Base-by-base conservation (phyloP, 2,329 filamentous ascomycete genomes). In the Monosporascus sp. region DNA sequence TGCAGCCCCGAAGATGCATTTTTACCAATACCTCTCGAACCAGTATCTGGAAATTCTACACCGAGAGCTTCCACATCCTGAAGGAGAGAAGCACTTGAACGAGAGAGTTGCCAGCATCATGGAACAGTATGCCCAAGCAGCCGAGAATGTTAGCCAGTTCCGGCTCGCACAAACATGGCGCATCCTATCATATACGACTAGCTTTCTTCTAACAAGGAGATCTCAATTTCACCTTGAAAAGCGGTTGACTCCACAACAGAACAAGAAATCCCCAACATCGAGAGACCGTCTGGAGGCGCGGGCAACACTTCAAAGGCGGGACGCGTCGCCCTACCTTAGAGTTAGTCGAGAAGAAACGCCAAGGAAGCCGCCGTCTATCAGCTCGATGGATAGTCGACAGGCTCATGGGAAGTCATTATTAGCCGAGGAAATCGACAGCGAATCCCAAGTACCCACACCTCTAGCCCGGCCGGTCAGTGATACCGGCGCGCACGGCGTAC, bases 121-220 rank as follows among this genome's bases (percentile, higher is more conserved):
- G 55, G 79, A 84, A 55, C 70, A 75, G 37, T 86, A 80, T 60
- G 82, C 82, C 3, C 70, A 68, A 24, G 77, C 79, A n/a, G 80
- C 83, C 2, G 81, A 85, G 57, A 70, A 69, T 3, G 76, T 79
- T 20, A 77, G 75, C 34, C 72, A 81, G 47, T 86, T 81, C 61
- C 76, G 83, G 1, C 72, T 86, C 0, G 81, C 83, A 5, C 83
- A 86, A 62, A 84, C 82, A 1, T 86, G 83, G 83, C 77, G 82
- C 31, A 74, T 85, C 14, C 62, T 86, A 20, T 76, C 78, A 0
- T 84, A 80, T 60, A 78, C 78, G 9, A 76, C 83, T 58, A 69
- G 72, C 20, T 65, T 84, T 14, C 70, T 86, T 1, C 71, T 86
- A 2, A 70, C 70, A 17, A 73, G 76, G 31, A 74, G 83, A 27